These are phyloP conservation scores for Epicoccum sorghinum DNA, from an alignment of 2,329 filamentous ascomycete species.

Conservation along the genomic window DNA sequence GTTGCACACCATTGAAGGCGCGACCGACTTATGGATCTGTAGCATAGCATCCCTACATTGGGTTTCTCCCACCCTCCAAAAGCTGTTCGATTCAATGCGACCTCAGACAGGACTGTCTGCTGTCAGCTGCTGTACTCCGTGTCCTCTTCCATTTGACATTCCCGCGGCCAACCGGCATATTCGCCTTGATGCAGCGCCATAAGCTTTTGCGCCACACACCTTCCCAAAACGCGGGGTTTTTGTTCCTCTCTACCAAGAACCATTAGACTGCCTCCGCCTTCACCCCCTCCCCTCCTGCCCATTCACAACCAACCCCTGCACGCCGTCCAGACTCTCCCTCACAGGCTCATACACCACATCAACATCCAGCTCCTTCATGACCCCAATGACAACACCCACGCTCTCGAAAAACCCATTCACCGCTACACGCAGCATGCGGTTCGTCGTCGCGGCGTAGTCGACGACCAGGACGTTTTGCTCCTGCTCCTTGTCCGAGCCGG, in stretches of 20 bases:
- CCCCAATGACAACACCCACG: constrained; percentile 79
- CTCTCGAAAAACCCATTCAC: constrained; percentile 98
- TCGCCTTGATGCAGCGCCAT: too few species aligned
- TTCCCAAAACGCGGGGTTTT: neutral
- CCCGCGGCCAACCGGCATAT: too few species aligned
- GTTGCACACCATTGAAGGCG: neutral
- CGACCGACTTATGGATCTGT: neutral
- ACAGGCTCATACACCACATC: constrained; percentile 70
- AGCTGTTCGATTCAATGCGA: neutral
- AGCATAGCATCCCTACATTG: neutral
- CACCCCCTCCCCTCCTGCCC: constrained; percentile 41
- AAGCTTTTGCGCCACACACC: too few species aligned
- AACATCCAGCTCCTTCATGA: constrained; percentile 88
- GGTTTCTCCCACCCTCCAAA: neutral
- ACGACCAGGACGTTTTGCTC: constrained; percentile 66
- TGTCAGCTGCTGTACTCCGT: neutral
- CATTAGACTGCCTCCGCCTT: neutral
- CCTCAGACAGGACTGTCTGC: too few species aligned
- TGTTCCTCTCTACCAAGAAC: neutral
- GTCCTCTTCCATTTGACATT: neutral
- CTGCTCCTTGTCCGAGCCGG: constrained; percentile 24
- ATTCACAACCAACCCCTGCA: constrained; percentile 72
- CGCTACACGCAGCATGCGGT: constrained; percentile 93
- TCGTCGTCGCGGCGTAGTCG: constrained; percentile 86
- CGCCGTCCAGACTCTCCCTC: constrained; percentile 55